Percentiles rank a stretch among this genome's conserved stretches.
Evolutionary conservation across 129 eudicot genomes (phyloP).

Genomic region (Chrysanthemum makinoi): DNA sequence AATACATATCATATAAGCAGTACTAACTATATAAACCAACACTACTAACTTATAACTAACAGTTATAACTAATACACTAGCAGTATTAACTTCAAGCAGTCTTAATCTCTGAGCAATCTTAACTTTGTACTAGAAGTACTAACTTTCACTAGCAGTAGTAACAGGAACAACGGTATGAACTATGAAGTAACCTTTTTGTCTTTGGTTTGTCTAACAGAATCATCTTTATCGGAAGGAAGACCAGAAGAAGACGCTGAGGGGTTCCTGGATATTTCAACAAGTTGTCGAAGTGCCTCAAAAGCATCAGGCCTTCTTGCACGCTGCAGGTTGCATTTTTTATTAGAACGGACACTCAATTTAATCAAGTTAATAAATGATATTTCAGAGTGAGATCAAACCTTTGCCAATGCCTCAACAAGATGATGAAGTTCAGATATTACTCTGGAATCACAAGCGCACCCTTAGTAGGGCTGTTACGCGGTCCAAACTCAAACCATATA

Average conservation of each 20-base stretch:
- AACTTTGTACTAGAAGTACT: too few species aligned
- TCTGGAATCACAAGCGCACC: constrained; percentile 50
- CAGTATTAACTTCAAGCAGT: too few species aligned
- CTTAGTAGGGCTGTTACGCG: too few species aligned
- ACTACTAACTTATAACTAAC: too few species aligned
- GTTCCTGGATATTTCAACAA: constrained; percentile 76
- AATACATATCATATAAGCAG: too few species aligned
- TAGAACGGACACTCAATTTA: background rate
- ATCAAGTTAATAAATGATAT: background rate
- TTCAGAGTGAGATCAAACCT: constrained; percentile 41
- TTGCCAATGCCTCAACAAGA: constrained; percentile 83
- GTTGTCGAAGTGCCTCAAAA: constrained; percentile 77
- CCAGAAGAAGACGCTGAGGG: constrained; percentile 26
- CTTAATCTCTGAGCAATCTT: too few species aligned
- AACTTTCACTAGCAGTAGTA: background rate
- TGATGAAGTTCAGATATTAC: constrained; percentile 80
- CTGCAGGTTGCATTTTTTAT: constrained; percentile 35
- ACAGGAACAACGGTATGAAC: background rate
- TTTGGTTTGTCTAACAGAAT: constrained; percentile 43
- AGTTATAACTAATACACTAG: too few species aligned
- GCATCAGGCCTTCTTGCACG: constrained; percentile 92
- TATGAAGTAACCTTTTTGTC: constrained; percentile 67
- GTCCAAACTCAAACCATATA: constrained; percentile 9
- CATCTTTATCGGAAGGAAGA: constrained; percentile 47
- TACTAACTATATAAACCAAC: too few species aligned